Evolutionary conservation across 345 rosid genomes (phyloP).

Genomic region (Theobroma cacao): DNA sequence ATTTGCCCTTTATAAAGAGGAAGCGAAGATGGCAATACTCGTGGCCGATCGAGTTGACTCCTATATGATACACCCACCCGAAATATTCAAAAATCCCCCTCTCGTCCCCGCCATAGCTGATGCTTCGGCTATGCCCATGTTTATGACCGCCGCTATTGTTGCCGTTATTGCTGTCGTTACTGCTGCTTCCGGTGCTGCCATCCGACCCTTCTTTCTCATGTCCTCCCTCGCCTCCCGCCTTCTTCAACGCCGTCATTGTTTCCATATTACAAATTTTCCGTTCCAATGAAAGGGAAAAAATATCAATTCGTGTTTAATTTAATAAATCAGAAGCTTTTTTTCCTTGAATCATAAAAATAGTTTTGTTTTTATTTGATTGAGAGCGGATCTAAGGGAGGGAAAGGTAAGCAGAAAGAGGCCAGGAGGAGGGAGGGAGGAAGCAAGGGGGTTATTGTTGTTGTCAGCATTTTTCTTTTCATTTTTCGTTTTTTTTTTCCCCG

Average conservation of each 20-base stretch:
- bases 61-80: slow-evolving; percentile 86
- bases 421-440: neutral
- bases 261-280: neutral
- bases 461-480: neutral
- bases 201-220: slow-evolving; percentile 9
- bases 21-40: slow-evolving; percentile 78
- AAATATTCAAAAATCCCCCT: slow-evolving; percentile 47
- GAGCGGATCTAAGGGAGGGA: neutral
- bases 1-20: slow-evolving; percentile 70
- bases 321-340: neutral
- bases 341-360: neutral
- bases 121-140: neutral
- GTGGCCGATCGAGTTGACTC: slow-evolving; percentile 76
- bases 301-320: neutral
- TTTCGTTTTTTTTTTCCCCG: neutral
- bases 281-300: neutral
- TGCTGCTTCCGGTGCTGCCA: slow-evolving; percentile 2
- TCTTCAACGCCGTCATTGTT: neutral
- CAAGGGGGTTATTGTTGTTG: neutral
- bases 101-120: neutral
- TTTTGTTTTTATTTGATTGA: neutral
- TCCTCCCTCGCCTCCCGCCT: slow-evolving; percentile 8
- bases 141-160: neutral
- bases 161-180: neutral
- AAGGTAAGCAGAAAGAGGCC: neutral